Percentiles rank a stretch among this genome's conserved stretches.
Conservation (phyloP, 768 basidiomycete species). For the Dentipellis sp. region DNA sequence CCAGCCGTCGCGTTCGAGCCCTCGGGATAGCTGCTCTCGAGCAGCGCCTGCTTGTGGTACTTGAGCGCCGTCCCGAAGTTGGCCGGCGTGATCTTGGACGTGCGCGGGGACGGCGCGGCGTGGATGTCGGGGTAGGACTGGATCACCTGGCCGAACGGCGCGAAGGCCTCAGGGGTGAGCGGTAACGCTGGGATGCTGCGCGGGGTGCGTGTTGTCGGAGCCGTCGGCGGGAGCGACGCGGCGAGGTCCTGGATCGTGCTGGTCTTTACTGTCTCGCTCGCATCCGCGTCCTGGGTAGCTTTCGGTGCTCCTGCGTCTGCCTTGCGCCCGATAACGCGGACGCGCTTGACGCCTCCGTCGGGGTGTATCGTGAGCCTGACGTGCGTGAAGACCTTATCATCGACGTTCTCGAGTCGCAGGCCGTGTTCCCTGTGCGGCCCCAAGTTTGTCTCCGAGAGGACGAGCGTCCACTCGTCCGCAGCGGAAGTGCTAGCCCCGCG, state of each 20-base stretch:
- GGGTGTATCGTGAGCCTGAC: constrained; percentile 85
- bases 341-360: constrained; percentile 90
- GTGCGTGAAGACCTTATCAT: constrained; percentile 61
- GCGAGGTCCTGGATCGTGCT: neutral
- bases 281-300: no score
- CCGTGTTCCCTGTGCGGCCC: constrained; percentile 87
- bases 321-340: constrained; percentile 72
- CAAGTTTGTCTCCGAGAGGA: constrained; percentile 71
- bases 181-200: constrained; percentile 46
- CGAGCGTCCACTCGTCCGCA: constrained; percentile 55
- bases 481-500: constrained; percentile 18
- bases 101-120: constrained; percentile 41
- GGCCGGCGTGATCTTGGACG: constrained; percentile 65
- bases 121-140: constrained; percentile 72
- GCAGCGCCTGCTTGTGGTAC: constrained; percentile 83
- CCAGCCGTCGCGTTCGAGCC: constrained; percentile 49
- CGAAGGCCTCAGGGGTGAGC: constrained; percentile 80
- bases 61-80: constrained; percentile 90
- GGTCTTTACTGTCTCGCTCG: neutral
- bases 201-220: neutral
- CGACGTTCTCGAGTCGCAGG: constrained; percentile 70
- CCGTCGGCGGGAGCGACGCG: neutral
- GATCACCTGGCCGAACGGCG: constrained; percentile 83
- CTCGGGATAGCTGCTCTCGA: constrained; percentile 56
- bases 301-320: constrained; percentile 8